Base-by-base conservation (phyloP, 345 rosid genomes). In the Heritiera littoralis region DNA sequence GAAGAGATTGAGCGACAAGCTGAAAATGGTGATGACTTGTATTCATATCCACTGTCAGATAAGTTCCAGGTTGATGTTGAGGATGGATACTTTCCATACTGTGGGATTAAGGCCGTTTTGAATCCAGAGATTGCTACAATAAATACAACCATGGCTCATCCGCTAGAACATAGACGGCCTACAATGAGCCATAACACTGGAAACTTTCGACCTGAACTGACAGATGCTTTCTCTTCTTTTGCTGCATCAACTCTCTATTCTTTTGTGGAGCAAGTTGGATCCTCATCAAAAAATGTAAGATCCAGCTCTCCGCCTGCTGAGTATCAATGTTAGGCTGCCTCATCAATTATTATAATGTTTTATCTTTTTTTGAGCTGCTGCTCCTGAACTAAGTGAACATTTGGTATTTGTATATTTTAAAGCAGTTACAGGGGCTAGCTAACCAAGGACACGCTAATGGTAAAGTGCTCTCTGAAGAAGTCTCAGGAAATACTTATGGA, bases 21-120 rank as follows among this genome's bases (percentile, higher is more conserved):
- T 81, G 81, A 81, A 73, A 72, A 17, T 35, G 89, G 83, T 81
- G 92, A 86, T 72, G 91, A 89, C 80, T 79, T 89, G 80, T 91
- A 83, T 84, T 73, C 84, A 1, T 86, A 82, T 81, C 94, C 92
- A 38, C 85, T 84, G 60, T 71, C 93, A 75, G 72, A 82, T 64
- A 76, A 68, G 77, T 83, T 85, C 51, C 79, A 75, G 43, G 72
- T 79, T 80, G 77, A 69, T 76, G 80, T 77, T 66, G 88, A 81
- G n/a, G 93, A 86, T 20, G 94, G 88, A 72, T 94, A 97, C 78
- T 67, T 81, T 69, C 98, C 92, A 46, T 97, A 89, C 81, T 94
- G 98, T 74, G 85, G 85, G 66, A 85, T 93, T 76, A 82, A 80
- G 69, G 87, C 86, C 64, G 90, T 84, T 56, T 71, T 67, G 66